Evolutionary conservation across 2,329 filamentous ascomycete species (phyloP).

Genomic region (Aureobasidium namibiae): DNA sequence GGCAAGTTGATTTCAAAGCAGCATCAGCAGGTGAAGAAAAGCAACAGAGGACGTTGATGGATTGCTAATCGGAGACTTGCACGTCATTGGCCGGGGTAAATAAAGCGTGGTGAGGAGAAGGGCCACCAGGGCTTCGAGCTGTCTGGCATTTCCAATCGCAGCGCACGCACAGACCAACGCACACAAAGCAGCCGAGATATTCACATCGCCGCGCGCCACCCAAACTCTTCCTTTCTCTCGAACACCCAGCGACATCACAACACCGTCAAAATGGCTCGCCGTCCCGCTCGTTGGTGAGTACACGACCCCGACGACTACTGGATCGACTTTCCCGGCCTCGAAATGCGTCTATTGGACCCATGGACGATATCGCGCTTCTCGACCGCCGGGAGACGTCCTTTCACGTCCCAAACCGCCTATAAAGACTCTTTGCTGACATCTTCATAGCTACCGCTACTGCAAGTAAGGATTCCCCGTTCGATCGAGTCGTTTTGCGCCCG

Average conservation of each 20-base stretch:
- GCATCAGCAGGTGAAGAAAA: neutral
- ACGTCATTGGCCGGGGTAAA: neutral
- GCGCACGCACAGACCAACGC: neutral
- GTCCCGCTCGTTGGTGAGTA: conserved; percentile 76
- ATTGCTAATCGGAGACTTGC: neutral
- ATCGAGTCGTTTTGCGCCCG: neutral
- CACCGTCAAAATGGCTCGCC: conserved; percentile 93
- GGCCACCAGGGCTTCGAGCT: neutral
- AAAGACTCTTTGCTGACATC: conserved; percentile 4
- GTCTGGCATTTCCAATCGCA: neutral
- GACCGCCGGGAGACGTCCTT: neutral
- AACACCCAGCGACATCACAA: conserved; percentile 41
- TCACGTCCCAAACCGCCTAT: neutral
- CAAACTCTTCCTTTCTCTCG: conserved; percentile 1
- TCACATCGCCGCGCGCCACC: neutral
- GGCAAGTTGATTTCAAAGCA: neutral
- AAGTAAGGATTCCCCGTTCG: conserved; percentile 70
- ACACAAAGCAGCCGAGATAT: neutral
- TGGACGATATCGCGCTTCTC: neutral
- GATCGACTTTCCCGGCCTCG: conserved; percentile 40
- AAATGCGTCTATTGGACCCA: neutral
- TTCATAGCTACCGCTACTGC: conserved; percentile 63
- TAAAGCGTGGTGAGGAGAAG: too few relatives aligned
- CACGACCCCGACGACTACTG: neutral
- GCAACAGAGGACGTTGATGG: neutral